phyloP scores from a whole-genome alignment of 352 stramenopile species.

The Pythium periplocum region DNA sequence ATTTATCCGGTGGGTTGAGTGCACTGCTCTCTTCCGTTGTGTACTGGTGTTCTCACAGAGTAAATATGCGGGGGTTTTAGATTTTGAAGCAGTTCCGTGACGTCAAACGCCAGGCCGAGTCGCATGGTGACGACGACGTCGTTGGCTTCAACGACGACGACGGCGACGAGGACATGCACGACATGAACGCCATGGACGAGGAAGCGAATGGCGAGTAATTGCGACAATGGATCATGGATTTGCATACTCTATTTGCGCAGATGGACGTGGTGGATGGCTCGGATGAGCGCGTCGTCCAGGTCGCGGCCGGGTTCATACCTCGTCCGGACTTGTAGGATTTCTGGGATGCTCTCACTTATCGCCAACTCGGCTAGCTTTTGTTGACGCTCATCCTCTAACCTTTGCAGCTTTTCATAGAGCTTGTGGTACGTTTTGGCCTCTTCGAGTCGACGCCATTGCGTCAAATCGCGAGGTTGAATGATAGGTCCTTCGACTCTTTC shows the following conservation, averaged over 20 bases:
- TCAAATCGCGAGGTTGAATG: too few relatives aligned
- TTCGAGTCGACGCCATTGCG: too few relatives aligned
- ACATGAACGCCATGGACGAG: slow-evolving; percentile 3
- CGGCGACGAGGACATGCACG: slow-evolving; percentile 7
- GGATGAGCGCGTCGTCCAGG: slow-evolving; percentile 9
- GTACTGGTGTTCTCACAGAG: not conserved
- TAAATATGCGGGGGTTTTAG: slow-evolving; percentile 1
- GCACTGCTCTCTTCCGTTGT: not conserved
- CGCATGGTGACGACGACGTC: not conserved
- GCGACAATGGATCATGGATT: not conserved
- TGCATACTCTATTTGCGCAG: slow-evolving; percentile 4
- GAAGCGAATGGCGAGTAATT: not conserved
- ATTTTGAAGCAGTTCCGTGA: slow-evolving; percentile 18
- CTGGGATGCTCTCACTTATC: too few relatives aligned
- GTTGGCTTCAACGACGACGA: slow-evolving; percentile 2
- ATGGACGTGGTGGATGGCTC: slow-evolving; percentile 9
- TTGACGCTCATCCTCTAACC: too few relatives aligned
- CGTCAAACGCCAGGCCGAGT: slow-evolving; percentile 5
- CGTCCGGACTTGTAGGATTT: too few relatives aligned
- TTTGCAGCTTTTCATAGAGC: too few relatives aligned
- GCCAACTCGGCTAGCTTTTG: too few relatives aligned
- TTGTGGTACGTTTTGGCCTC: too few relatives aligned
- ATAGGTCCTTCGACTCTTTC: too few relatives aligned
- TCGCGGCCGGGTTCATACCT: too few relatives aligned
- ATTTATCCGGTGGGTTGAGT: slow-evolving; percentile 58